Percentiles rank a stretch among this genome's conserved stretches.
Conservation (phyloP, 306 rosid genomes). For the Pyrus bretschneideri region DNA sequence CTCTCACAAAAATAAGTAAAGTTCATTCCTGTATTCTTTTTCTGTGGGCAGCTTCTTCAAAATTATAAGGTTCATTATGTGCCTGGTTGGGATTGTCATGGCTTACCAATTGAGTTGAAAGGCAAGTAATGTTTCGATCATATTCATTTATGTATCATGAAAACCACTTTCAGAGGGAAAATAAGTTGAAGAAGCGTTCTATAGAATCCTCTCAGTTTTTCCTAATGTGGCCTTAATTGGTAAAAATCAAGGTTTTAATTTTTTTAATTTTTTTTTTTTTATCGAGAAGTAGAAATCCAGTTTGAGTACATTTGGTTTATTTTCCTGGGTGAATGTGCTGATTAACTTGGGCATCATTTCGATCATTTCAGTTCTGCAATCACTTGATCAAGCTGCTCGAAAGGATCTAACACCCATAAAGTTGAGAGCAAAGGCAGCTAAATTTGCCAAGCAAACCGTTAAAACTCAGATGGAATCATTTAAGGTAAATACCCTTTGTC, state of each 20-base stretch:
- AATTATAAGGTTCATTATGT: constrained; percentile 81
- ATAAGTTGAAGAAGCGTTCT: not conserved
- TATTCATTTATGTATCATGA: constrained; percentile 14
- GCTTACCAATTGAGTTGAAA: constrained; percentile 95
- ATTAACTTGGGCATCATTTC: constrained; percentile 20
- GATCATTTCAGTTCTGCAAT: constrained; percentile 85
- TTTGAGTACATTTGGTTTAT: not conserved
- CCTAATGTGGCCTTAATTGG: not conserved
- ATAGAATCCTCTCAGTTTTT: not conserved
- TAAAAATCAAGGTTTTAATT: not conserved
- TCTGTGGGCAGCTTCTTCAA: constrained; percentile 74
- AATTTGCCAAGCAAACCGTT: constrained; percentile 90
- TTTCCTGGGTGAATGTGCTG: constrained; percentile 1
- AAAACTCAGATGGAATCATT: constrained; percentile 88
- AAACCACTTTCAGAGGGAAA: not conserved
- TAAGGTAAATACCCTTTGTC: constrained; percentile 46
- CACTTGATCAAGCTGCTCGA: constrained; percentile 80
- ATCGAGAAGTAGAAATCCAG: not conserved
- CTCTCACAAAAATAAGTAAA: not conserved
- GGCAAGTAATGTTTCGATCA: constrained; percentile 45
- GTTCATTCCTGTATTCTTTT: not conserved
- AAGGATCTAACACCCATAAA: constrained; percentile 75
- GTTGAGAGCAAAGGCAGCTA: constrained; percentile 90
- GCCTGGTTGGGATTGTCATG: constrained; percentile 99
- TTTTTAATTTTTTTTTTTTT: no score